Conservation (phyloP, 495 filamentous ascomycete genomes). For the Bryoglossum gracile region DNA sequence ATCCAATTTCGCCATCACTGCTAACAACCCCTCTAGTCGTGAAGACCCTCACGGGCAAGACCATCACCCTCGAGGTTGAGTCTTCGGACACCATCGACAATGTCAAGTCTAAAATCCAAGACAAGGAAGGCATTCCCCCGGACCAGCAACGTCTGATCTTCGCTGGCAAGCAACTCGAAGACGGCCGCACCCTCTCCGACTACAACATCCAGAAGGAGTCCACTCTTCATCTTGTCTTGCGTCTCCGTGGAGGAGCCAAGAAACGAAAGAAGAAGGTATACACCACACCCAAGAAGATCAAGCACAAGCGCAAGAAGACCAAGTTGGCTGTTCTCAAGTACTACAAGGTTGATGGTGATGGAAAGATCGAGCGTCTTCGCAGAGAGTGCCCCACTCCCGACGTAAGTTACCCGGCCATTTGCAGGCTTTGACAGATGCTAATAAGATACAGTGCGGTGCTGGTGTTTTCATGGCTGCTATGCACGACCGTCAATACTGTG, state of each 20-base stretch:
- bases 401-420: slow-evolving; percentile 46
- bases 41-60: slow-evolving; percentile 99
- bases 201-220: slow-evolving; percentile 99
- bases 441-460: slow-evolving; percentile 67
- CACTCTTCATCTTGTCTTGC: slow-evolving; percentile 95
- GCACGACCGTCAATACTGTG: slow-evolving; percentile 99
- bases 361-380: slow-evolving; percentile 99
- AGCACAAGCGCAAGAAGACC: slow-evolving; percentile 99
- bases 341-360: slow-evolving; percentile 99
- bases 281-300: slow-evolving; percentile 99
- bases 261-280: slow-evolving; percentile 99
- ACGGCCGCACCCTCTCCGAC: slow-evolving; percentile 97
- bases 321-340: slow-evolving; percentile 99
- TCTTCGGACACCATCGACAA: slow-evolving; percentile 99
- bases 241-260: slow-evolving; percentile 94
- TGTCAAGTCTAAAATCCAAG: slow-evolving; percentile 91
- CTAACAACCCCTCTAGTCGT: slow-evolving; percentile 62
- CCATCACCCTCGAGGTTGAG: slow-evolving; percentile 99
- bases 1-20: no score
- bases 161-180: slow-evolving; percentile 99
- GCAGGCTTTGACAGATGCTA: slow-evolving; percentile 13
- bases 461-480: slow-evolving; percentile 99
- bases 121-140: slow-evolving; percentile 99
- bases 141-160: slow-evolving; percentile 99
- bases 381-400: slow-evolving; percentile 91